Evolutionary conservation across 129 eudicot species (phyloP).

Genomic region (Flaveria bidentis): DNA sequence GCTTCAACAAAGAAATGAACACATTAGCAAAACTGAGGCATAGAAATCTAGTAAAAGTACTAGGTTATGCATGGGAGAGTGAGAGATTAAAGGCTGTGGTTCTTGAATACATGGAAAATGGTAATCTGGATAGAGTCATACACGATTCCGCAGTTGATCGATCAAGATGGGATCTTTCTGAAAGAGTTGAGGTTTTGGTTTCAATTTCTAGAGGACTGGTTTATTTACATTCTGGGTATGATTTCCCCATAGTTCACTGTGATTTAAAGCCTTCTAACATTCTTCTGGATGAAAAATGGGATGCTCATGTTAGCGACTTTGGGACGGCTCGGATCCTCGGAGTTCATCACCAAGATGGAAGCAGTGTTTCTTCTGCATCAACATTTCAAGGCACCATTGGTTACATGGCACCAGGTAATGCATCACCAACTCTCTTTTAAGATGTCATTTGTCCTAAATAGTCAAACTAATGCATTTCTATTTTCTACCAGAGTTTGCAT

Average conservation of each 20-base stretch:
- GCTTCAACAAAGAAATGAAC: conserved; percentile 70
- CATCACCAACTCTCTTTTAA: neutral
- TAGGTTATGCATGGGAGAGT: conserved; percentile 96
- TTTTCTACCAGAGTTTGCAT: conserved; percentile 66
- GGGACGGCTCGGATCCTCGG: conserved; percentile 90
- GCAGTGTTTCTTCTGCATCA: conserved; percentile 47
- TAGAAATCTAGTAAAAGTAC: conserved; percentile 75
- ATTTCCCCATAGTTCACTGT: conserved; percentile 84
- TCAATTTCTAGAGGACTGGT: conserved; percentile 69
- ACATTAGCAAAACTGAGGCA: conserved; percentile 62
- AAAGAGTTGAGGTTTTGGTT: conserved; percentile 58
- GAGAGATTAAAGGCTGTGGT: conserved; percentile 66
- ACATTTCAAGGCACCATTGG: conserved; percentile 94
- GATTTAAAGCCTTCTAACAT: conserved; percentile 94
- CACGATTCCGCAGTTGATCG: conserved; percentile 46
- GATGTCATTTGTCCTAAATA: neutral
- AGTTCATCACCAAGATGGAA: conserved; percentile 47
- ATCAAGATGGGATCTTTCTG: conserved; percentile 51
- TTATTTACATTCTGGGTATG: conserved; percentile 83
- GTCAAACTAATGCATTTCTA: conserved; percentile 9
- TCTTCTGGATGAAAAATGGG: conserved; percentile 65
- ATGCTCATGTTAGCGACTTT: conserved; percentile 90
- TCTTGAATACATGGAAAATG: conserved; percentile 92
- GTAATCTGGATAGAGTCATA: conserved; percentile 67
- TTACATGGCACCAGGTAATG: conserved; percentile 94